Evolutionary conservation across 441 rosid genomes (phyloP).

Genomic region (Populus hybrid): DNA sequence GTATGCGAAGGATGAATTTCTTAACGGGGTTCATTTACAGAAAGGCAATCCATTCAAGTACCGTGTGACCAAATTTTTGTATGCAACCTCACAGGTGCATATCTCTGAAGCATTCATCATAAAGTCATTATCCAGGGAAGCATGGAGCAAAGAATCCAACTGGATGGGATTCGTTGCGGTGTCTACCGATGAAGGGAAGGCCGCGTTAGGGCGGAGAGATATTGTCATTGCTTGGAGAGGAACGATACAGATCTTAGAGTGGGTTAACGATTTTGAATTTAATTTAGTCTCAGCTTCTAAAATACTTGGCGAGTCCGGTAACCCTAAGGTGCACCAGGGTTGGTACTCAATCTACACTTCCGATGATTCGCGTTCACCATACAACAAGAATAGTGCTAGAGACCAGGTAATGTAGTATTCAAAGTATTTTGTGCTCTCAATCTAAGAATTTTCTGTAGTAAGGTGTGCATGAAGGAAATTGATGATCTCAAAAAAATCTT

Average conservation of each 20-base stretch:
- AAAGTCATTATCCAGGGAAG: constrained; percentile 36
- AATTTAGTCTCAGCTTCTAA: constrained; percentile 32
- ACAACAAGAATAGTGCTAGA: constrained; percentile 39
- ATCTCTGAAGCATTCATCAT: constrained; percentile 38
- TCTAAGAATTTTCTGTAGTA: no score
- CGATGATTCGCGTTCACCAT: constrained; percentile 34
- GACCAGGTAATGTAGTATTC: constrained; percentile 41
- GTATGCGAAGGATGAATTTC: constrained; percentile 33
- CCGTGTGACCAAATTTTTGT: constrained; percentile 47
- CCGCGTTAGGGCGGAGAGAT: constrained; percentile 53
- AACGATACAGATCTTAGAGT: constrained; percentile 41
- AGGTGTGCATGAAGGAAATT: no score
- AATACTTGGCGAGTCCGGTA: constrained; percentile 20
- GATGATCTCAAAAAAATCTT: no score
- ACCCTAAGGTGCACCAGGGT: constrained; percentile 37
- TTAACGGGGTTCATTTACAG: constrained; percentile 32
- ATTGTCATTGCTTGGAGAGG: constrained; percentile 58
- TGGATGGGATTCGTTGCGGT: constrained; percentile 76
- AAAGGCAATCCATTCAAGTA: constrained; percentile 44
- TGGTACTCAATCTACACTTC: constrained; percentile 48
- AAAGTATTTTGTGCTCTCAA: no score
- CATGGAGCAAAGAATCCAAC: constrained; percentile 45
- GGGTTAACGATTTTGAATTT: constrained; percentile 43
- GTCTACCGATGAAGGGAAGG: constrained; percentile 46
- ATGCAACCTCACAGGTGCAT: constrained; percentile 46